A percentile compares a stretch with the other conserved stretches of the same genome.
Evolutionary conservation across 2,329 filamentous ascomycete genomes (phyloP).

Genomic region (Tolypocladium capitatum): DNA sequence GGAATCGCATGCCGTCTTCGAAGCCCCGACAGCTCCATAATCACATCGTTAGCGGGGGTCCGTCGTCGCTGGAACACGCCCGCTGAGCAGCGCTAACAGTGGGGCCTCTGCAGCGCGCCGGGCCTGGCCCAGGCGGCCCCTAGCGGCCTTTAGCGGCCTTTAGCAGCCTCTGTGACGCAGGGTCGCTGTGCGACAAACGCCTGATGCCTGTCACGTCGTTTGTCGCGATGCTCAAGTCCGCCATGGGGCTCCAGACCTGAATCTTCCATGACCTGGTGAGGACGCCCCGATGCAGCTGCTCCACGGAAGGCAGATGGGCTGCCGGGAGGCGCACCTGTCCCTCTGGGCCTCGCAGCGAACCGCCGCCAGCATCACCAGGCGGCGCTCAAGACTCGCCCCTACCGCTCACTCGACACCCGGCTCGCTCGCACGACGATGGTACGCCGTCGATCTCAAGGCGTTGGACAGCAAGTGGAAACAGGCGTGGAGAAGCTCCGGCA

Average conservation of each 20-base stretch:
- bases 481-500: slow-evolving; percentile 22
- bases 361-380: neutral
- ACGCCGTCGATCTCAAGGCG: slow-evolving; percentile 32
- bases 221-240: neutral
- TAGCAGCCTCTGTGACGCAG: neutral
- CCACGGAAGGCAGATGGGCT: slow-evolving; percentile 11
- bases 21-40: neutral
- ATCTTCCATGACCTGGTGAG: slow-evolving; percentile 9
- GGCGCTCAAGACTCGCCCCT: neutral
- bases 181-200: neutral
- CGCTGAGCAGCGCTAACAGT: neutral
- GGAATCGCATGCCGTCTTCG: neutral
- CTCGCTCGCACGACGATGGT: slow-evolving; percentile 16
- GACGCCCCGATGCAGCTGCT: slow-evolving; percentile 14
- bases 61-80: no score
- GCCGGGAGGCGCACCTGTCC: slow-evolving; percentile 5
- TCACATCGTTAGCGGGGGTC: no score
- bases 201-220: no score
- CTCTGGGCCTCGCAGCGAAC: slow-evolving; percentile 2
- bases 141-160: no score
- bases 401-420: neutral
- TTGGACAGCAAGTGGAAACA: slow-evolving; percentile 38
- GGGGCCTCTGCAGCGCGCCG: neutral
- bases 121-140: neutral
- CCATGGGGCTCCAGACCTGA: neutral